phyloP scores from a whole-genome alignment of 1,284 basidiomycete genomes.

The Neolentinus lepideus region DNA sequence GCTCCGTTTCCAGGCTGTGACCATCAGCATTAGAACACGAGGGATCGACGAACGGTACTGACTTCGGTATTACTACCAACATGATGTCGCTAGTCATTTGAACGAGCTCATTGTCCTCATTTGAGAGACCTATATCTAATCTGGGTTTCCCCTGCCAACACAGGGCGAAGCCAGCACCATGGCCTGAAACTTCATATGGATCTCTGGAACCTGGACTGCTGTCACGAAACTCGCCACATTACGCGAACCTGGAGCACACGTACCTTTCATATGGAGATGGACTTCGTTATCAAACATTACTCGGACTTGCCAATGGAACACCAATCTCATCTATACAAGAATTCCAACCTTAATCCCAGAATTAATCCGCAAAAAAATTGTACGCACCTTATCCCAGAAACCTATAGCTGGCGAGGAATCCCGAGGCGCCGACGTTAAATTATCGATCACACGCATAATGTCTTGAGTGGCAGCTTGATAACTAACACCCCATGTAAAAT shows the following conservation, averaged over 20 bases:
- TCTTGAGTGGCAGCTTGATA: slow-evolving; percentile 87
- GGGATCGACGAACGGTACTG: slow-evolving; percentile 17
- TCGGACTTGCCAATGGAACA: slow-evolving; percentile 81
- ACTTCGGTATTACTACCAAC: slow-evolving; percentile 82
- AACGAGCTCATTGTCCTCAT: slow-evolving; percentile 73
- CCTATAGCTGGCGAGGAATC: slow-evolving; percentile 87
- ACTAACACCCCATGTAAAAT: slow-evolving; percentile 88
- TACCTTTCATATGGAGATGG: slow-evolving; percentile 83
- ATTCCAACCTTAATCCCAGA: neutral
- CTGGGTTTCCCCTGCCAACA: slow-evolving; percentile 79
- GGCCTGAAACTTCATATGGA: slow-evolving; percentile 71
- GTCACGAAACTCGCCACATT: slow-evolving; percentile 12
- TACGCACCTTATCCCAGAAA: slow-evolving; percentile 85
- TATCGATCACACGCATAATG: slow-evolving; percentile 80
- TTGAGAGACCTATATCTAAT: slow-evolving; percentile 68
- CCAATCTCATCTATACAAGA: slow-evolving; percentile 58
- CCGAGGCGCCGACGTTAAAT: slow-evolving; percentile 70
- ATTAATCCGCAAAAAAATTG: neutral
- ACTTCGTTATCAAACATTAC: slow-evolving; percentile 72
- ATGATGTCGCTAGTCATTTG: slow-evolving; percentile 82
- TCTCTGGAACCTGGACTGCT: slow-evolving; percentile 67
- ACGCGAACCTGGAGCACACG: slow-evolving; percentile 9
- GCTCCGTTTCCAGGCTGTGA: neutral
- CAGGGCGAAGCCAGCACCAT: slow-evolving; percentile 86
- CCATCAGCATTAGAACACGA: neutral